Evolutionary conservation across 495 filamentous ascomycete species (phyloP), one percentile per base, ranked within the genome.

Genomic region (Penicillium odoratum): DNA sequence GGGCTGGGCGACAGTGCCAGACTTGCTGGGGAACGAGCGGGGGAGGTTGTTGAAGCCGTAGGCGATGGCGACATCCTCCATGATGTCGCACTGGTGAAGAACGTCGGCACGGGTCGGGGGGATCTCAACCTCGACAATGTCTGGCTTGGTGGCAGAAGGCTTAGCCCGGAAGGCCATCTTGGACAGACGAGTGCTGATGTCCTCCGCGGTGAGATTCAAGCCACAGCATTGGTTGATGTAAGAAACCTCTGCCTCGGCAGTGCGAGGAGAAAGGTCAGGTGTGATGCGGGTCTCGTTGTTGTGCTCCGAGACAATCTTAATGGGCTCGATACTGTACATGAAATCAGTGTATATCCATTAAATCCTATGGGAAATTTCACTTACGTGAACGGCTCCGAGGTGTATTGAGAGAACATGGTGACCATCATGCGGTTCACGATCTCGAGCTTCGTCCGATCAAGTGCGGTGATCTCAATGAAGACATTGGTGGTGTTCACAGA

Each of bases 391-490:
- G 84, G 84, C 64, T 96, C 90, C 25, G 84, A 83, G 62, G 88
- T 89, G 75, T 99, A 97, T 68, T 89, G 81, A 44, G 90, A 92
- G 83, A 99, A 99, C 94, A 98, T 98, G 58, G 93, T 83, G 42
- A 96, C 91, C 71, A 99, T 86, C 63, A 96, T 93, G 62, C 91
- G 91, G 78, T 88, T 91, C 50, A 97, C 93, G 65, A 98, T 91
- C 64, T 97, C 93, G 15, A 97, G 83, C 77, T 99, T 99, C 7
- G 94, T 99, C 71, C 88, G 86, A 75, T 99, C 94, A 21, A 91
- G 90, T n/a, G 92, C 94, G 21, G 94, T 99, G 63, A 96, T 90
- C 69, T 99, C 94, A 69, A 99, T 93, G 77, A 98, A 91, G 67
- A 98, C 81, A 71, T 98, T 97, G 63, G 79, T 90, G 48, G 92